Conservation (phyloP, 371 early-diverging fungal genomes). For the Mucor velutinosus region DNA sequence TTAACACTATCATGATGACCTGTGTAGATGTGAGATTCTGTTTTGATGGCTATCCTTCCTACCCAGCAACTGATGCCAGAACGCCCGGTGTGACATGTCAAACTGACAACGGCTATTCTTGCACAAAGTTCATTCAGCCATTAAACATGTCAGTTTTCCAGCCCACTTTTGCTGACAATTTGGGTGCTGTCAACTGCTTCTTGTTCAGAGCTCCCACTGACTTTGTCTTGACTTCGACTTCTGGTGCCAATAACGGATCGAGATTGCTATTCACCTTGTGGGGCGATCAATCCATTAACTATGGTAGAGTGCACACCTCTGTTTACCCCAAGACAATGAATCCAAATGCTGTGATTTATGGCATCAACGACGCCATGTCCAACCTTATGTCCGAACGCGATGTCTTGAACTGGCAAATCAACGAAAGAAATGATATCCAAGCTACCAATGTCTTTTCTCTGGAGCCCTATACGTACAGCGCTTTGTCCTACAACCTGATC, state of each 20-base stretch:
- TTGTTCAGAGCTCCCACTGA: conserved; percentile 37
- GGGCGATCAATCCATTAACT: conserved; percentile 33
- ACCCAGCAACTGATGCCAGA: conserved; percentile 10
- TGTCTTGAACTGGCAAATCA: conserved; percentile 39
- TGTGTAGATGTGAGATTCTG: conserved; percentile 47
- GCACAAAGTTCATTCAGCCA: conserved; percentile 26
- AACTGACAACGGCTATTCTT: conserved; percentile 42
- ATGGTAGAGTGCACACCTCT: conserved; percentile 47
- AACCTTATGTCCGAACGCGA: conserved; percentile 28
- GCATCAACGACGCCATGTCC: conserved; percentile 23
- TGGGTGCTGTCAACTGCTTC: conserved; percentile 47
- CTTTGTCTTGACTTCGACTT: conserved; percentile 42
- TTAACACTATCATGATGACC: neutral
- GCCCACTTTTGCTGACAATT: conserved; percentile 39
- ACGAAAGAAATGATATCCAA: conserved; percentile 47
- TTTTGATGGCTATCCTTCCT: conserved; percentile 43
- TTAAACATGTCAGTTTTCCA: conserved; percentile 40
- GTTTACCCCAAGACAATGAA: conserved; percentile 48
- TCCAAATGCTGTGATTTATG: conserved; percentile 44
- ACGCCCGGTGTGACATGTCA: conserved; percentile 38
- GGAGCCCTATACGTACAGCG: conserved; percentile 40
- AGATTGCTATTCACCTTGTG: conserved; percentile 40
- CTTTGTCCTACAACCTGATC: conserved; percentile 40
- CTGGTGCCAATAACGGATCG: conserved; percentile 49
- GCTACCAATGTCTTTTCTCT: conserved; percentile 39